These are phyloP conservation scores for Niebla homalea DNA, from an alignment of 495 filamentous ascomycete genomes.

Conservation along the genomic window DNA sequence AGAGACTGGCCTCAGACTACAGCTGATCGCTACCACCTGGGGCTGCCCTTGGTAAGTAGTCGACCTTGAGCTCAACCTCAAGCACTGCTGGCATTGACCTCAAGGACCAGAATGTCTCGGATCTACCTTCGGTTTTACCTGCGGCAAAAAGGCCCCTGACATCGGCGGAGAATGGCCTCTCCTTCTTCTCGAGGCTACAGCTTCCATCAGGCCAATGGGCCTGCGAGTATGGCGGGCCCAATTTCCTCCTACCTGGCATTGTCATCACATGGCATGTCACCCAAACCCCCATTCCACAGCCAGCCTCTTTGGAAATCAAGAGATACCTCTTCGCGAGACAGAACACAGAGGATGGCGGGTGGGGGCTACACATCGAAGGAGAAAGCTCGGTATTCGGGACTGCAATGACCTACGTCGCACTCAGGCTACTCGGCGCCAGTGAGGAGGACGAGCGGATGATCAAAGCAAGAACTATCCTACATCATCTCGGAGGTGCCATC, in stretches of 20 bases:
- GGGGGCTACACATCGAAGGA: slow-evolving; percentile 95
- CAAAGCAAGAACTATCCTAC: slow-evolving; percentile 70
- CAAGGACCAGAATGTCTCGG: slow-evolving; percentile 49
- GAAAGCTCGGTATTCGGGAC: slow-evolving; percentile 88
- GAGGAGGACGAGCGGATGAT: slow-evolving; percentile 77
- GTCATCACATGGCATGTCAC: slow-evolving; percentile 87
- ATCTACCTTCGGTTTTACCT: slow-evolving; percentile 43
- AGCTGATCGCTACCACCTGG: slow-evolving; percentile 76
- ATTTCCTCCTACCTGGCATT: slow-evolving; percentile 77
- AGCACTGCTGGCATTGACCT: slow-evolving; percentile 6
- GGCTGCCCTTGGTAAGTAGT: slow-evolving; percentile 46
- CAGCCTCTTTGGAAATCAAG: slow-evolving; percentile 77
- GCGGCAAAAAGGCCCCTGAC: slow-evolving; percentile 59
- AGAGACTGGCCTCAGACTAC: slow-evolving; percentile 71
- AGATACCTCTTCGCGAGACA: slow-evolving; percentile 86
- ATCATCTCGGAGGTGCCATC: slow-evolving; percentile 74
- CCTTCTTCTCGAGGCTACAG: slow-evolving; percentile 84
- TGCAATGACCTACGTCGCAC: slow-evolving; percentile 70
- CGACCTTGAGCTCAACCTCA: neutral
- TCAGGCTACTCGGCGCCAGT: slow-evolving; percentile 78
- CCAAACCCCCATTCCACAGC: slow-evolving; percentile 70
- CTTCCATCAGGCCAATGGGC: slow-evolving; percentile 85
- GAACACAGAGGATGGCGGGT: slow-evolving; percentile 80
- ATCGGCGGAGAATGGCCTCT: slow-evolving; percentile 66
- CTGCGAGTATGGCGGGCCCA: slow-evolving; percentile 87